These are phyloP conservation scores for Zymoseptoria passerinii DNA, from an alignment of 2,329 filamentous ascomycete species.

Conservation along the genomic window DNA sequence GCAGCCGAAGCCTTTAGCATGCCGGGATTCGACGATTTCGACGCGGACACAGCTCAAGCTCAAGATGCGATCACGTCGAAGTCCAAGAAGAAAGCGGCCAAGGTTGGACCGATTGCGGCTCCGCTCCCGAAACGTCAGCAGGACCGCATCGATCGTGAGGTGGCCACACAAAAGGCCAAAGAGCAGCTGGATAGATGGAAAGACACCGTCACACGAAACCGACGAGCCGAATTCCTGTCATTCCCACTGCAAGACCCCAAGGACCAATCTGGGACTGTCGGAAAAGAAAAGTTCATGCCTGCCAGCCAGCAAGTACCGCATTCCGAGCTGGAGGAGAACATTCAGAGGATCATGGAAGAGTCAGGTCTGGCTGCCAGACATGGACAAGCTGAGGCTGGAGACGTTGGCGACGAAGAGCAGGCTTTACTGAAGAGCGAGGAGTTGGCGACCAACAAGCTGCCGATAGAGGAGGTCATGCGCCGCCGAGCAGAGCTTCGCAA, in stretches of 20 bases:
- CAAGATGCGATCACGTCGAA: conserved; percentile 59
- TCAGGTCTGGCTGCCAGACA: conserved; percentile 59
- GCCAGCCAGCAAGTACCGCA: conserved; percentile 51
- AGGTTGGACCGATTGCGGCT: conserved; percentile 51
- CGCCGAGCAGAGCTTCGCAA: conserved; percentile 66
- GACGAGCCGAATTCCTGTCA: conserved; percentile 77
- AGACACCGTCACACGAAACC: conserved; percentile 90
- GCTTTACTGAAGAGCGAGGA: conserved; percentile 62
- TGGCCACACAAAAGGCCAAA: conserved; percentile 83
- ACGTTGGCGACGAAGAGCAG: conserved; percentile 47
- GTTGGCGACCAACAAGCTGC: conserved; percentile 62
- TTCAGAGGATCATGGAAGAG: conserved; percentile 81
- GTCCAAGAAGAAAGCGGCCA: conserved; percentile 36
- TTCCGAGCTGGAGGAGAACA: conserved; percentile 76
- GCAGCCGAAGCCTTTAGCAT: conserved; percentile 30
- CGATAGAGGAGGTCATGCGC: conserved; percentile 63
- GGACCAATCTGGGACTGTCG: conserved; percentile 51
- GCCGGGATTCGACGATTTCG: conserved; percentile 41
- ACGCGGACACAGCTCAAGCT: conserved; percentile 66
- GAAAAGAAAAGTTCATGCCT: conserved; percentile 57
- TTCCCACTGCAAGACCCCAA: conserved; percentile 72
- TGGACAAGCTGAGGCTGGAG: conserved; percentile 43
- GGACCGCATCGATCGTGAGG: conserved; percentile 70
- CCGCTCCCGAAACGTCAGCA: conserved; percentile 81
- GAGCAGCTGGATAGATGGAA: conserved; percentile 86